Conservation (phyloP, 2,329 filamentous ascomycete species). For the Arthrinium phaeospermum region DNA sequence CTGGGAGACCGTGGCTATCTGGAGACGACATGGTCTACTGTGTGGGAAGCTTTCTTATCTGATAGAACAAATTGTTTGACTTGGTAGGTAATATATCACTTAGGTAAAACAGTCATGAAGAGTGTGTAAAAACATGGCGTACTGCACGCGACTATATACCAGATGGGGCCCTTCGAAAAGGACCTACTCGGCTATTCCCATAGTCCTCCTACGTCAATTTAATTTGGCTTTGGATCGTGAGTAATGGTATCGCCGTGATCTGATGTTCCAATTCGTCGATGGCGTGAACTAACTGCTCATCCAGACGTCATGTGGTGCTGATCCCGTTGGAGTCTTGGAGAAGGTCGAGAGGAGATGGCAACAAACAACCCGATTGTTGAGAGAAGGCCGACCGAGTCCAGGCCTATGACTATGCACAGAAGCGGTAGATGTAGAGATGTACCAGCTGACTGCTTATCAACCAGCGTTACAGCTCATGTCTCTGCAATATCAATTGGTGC, state of each 20-base stretch:
- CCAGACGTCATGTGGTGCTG: neutral
- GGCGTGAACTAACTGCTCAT: constrained; percentile 12
- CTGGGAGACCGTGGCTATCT: constrained; percentile 18
- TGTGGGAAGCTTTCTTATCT: neutral
- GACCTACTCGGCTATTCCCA: neutral
- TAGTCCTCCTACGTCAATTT: neutral
- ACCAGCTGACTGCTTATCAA: constrained; percentile 4
- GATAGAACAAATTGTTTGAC: neutral
- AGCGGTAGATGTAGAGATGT: neutral
- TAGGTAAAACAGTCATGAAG: neutral
- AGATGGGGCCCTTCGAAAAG: neutral
- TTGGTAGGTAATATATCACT: neutral
- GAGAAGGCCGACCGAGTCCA: neutral
- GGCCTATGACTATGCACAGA: neutral
- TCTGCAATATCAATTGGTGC: neutral
- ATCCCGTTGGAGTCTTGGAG: constrained; percentile 9
- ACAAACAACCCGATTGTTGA: neutral
- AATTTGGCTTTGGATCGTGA: constrained; percentile 13
- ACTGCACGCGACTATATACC: constrained; percentile 7
- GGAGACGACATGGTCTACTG: neutral
- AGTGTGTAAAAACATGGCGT: neutral
- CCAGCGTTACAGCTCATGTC: neutral
- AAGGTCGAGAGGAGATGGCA: neutral
- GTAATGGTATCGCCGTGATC: neutral
- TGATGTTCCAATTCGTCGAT: constrained; percentile 16